Evolutionary conservation across 2,329 filamentous ascomycete genomes (phyloP).

Genomic region (Penicillium hesseltinei): DNA sequence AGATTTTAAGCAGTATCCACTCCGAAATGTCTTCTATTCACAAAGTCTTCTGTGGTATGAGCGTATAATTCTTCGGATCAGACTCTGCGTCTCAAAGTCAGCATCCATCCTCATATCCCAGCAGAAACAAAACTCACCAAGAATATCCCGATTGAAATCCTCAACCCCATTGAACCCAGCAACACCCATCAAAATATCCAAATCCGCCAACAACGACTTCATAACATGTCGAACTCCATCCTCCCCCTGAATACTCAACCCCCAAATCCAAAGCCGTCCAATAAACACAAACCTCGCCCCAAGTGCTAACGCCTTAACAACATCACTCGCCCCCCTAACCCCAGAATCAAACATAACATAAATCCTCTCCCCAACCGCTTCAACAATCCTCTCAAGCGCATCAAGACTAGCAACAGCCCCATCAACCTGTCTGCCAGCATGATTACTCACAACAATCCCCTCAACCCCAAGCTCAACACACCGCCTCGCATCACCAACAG

Average conservation of each 20-base stretch:
- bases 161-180: constrained; percentile 54
- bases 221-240: constrained; percentile 61
- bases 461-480: constrained; percentile 62
- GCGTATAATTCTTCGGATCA: constrained; percentile 42
- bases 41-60: constrained; percentile 37
- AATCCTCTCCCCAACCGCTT: constrained; percentile 50
- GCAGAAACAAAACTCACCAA: constrained; percentile 26
- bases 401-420: constrained; percentile 60
- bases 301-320: constrained; percentile 61
- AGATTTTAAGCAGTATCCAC: background rate
- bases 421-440: constrained; percentile 66
- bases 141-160: constrained; percentile 49
- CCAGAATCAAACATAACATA: constrained; percentile 63
- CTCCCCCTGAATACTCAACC: constrained; percentile 59
- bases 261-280: constrained; percentile 61
- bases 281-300: constrained; percentile 64
- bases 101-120: constrained; percentile 4
- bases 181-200: constrained; percentile 62
- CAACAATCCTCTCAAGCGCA: constrained; percentile 58
- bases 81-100: constrained; percentile 34
- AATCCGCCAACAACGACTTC: constrained; percentile 60
- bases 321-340: constrained; percentile 55
- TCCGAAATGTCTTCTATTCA: constrained; percentile 1
- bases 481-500: constrained; percentile 59
- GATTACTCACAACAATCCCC: constrained; percentile 68